These are phyloP conservation scores for Trichoderma sp. DNA, from an alignment of 2,329 filamentous ascomycete species.

Conservation along the genomic window DNA sequence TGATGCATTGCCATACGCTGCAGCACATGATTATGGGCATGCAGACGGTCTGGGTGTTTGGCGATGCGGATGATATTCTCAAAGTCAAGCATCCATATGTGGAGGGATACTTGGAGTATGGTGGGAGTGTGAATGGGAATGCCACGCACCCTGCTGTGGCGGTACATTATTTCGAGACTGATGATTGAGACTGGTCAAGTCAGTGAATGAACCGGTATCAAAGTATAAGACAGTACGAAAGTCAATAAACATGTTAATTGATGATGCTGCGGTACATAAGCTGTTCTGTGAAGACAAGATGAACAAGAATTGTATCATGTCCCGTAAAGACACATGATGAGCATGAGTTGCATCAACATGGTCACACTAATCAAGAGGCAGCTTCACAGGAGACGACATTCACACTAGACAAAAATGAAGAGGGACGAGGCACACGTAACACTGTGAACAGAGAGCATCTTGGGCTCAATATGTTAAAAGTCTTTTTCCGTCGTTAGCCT, in stretches of 20 bases:
- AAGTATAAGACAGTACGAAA: neutral
- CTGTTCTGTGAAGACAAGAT: neutral
- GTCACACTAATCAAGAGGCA: neutral
- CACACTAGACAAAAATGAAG: neutral
- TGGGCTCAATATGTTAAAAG: constrained; percentile 28
- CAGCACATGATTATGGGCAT: constrained; percentile 58
- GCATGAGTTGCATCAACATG: neutral
- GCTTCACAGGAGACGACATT: neutral
- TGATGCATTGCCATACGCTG: constrained; percentile 62
- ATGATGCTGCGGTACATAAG: neutral
- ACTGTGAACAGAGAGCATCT: constrained; percentile 18
- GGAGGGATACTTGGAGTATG: constrained; percentile 45
- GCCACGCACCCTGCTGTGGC: constrained; percentile 20
- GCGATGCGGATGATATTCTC: constrained; percentile 28
- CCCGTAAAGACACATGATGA: neutral
- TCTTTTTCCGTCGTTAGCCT: constrained; percentile 41
- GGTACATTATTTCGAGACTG: constrained; percentile 19
- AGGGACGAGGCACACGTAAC: neutral
- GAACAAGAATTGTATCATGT: neutral
- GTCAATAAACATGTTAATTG: neutral
- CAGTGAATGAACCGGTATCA: neutral
- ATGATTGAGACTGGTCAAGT: neutral
- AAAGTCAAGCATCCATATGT: constrained; percentile 35
- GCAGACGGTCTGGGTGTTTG: constrained; percentile 33
- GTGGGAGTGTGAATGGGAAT: constrained; percentile 49